A percentile compares a stretch with the other conserved stretches of the same genome.
These are phyloP conservation scores for Podospora sp. DNA, from an alignment of 495 filamentous ascomycete species.

Conservation along the genomic window DNA sequence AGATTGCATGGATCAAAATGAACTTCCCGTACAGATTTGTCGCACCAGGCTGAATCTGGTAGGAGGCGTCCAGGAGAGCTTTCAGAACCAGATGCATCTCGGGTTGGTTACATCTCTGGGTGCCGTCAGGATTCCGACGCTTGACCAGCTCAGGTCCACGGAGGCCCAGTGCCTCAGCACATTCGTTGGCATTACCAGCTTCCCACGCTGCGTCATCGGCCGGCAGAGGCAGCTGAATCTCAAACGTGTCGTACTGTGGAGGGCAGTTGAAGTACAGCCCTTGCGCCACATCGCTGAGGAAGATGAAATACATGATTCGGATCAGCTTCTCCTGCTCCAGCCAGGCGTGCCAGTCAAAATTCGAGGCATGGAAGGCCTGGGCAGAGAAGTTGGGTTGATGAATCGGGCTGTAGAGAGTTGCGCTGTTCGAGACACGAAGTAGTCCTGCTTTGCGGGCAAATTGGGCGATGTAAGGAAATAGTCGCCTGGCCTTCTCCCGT, in stretches of 20 bases:
- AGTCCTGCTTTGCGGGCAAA: constrained; percentile 56
- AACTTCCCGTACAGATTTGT: constrained; percentile 72
- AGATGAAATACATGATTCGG: constrained; percentile 62
- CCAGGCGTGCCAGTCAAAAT: constrained; percentile 64
- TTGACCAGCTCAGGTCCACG: constrained; percentile 50
- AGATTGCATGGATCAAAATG: constrained; percentile 66
- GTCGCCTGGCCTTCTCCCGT: constrained; percentile 54
- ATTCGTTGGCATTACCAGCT: constrained; percentile 54
- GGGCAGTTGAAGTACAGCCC: constrained; percentile 66
- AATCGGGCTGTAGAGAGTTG: constrained; percentile 42
- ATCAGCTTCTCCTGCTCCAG: constrained; percentile 68
- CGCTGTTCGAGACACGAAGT: constrained; percentile 45
- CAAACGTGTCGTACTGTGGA: constrained; percentile 57
- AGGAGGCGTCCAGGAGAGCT: constrained; percentile 55
- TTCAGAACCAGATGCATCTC: constrained; percentile 56
- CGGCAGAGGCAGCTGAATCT: constrained; percentile 62
- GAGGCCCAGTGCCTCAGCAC: constrained; percentile 62
- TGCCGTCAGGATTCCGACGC: constrained; percentile 57
- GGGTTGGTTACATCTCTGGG: constrained; percentile 59
- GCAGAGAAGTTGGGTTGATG: constrained; percentile 47
- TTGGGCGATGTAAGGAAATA: constrained; percentile 54
- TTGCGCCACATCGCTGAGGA: constrained; percentile 58
- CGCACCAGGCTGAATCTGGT: constrained; percentile 54
- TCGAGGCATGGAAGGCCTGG: constrained; percentile 37
- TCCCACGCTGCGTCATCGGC: constrained; percentile 71